Base-by-base conservation (phyloP, 2,329 filamentous ascomycete species). In the Cercospora zeae-maydis region DNA sequence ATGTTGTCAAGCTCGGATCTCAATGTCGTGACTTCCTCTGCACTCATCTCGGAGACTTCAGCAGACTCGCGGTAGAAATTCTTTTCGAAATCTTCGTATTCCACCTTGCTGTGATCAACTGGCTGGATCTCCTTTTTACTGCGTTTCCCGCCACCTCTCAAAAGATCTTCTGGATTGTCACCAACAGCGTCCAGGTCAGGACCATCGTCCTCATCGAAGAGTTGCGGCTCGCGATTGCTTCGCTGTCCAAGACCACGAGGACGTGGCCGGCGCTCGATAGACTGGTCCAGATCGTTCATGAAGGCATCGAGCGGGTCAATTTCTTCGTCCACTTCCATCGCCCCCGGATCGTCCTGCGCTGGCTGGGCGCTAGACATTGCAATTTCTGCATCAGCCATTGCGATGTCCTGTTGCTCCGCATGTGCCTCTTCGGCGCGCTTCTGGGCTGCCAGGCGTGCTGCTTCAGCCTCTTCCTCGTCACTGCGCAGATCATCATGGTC, bases 111-210 rank as follows among this genome's bases (percentile, higher is more conserved):
- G 76, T 98, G 96, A 77, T 99, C 88, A 59, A 96, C 84, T 0
- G 82, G 83, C 0, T 93, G 92, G n/a, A 98, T 88, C 64, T 98
- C 95, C 78, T 97, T 96, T 82, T 96, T 97, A 81, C 96, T 97
- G 72, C 83, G 83, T 81, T 88, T 83, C 83, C 89, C 72, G 78
- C 67, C 67, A 5, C 57, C 57, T n/a, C 84, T 83, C 49, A 87
- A 81, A 70, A 86, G 83, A 69, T 88, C 86, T 69, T 88, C 86
- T 2, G 84, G 84, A 68, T 88, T 84, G 37, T 84, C 82, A 34
- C 86, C 86, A 33, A 89, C 81, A 33, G 86, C 83, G 34, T 86
- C 86, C 56, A 88, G 75, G 62, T 84, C 82, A 13, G 84, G 81
- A 63, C 96, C 92, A 66, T 96, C 89, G 64, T 87, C 84, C 64